phyloP scores from a whole-genome alignment of 1,284 basidiomycete genomes.

The Marasmius oreades region DNA sequence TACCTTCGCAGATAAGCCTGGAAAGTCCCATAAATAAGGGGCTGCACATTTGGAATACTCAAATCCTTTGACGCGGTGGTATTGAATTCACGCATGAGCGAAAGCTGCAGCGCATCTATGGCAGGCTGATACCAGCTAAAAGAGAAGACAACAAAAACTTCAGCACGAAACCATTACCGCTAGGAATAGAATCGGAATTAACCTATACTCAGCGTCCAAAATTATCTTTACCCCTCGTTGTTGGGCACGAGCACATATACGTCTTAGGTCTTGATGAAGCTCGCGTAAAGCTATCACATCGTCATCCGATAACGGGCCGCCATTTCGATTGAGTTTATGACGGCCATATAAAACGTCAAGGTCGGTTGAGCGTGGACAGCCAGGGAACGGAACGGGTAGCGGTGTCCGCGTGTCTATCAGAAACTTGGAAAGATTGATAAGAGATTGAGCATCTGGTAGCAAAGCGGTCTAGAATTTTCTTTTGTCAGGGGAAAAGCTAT shows the following conservation, averaged over 20 bases:
- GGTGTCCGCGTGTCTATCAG: constrained; percentile 38
- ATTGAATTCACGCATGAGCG: constrained; percentile 78
- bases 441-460: constrained; percentile 50
- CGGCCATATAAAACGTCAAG: constrained; percentile 40
- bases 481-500: not conserved
- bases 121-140: constrained; percentile 80
- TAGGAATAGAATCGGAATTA: no score
- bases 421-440: constrained; percentile 53
- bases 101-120: constrained; percentile 74
- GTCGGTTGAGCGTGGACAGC: constrained; percentile 48
- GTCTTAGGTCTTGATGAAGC: constrained; percentile 55
- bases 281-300: constrained; percentile 61
- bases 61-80: constrained; percentile 22
- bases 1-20: constrained; percentile 82
- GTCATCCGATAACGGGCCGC: constrained; percentile 35
- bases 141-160: not conserved
- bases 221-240: constrained; percentile 62
- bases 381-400: constrained; percentile 57
- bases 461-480: constrained; percentile 49
- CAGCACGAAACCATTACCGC: no score
- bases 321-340: constrained; percentile 8
- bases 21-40: constrained; percentile 77
- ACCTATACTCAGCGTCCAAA: constrained; percentile 83
- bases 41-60: constrained; percentile 37
- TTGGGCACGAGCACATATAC: constrained; percentile 59